These are phyloP conservation scores for Xerocomellus dryophilus DNA, from an alignment of 768 basidiomycete genomes.

Conservation along the genomic window DNA sequence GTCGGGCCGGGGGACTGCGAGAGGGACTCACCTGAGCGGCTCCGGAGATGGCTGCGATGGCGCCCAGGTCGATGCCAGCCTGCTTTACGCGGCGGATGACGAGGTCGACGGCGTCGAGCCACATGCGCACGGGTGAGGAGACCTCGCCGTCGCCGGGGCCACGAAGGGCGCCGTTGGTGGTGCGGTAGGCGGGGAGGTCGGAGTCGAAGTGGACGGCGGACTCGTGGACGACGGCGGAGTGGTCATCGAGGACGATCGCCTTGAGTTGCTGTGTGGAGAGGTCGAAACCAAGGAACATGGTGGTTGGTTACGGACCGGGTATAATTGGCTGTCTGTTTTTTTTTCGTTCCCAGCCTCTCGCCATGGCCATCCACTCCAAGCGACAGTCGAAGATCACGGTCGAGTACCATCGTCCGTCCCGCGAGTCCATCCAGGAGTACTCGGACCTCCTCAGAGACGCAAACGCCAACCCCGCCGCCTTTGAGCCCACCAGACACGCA, in stretches of 20 bases:
- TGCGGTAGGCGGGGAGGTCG: not conserved
- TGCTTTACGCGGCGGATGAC: not conserved
- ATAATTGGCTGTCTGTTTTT: no score
- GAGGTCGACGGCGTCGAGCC: slow-evolving; percentile 11
- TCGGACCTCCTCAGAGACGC: slow-evolving; percentile 66
- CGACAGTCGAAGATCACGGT: slow-evolving; percentile 59
- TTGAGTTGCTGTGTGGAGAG: slow-evolving; percentile 9
- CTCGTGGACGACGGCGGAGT: not conserved
- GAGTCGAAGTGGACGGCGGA: not conserved
- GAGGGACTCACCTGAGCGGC: slow-evolving; percentile 5
- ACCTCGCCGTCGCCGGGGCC: not conserved
- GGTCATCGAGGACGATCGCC: not conserved
- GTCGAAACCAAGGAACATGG: slow-evolving; percentile 1
- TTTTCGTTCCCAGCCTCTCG: no score
- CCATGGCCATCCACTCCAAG: slow-evolving; percentile 36
- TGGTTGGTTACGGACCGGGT: not conserved
- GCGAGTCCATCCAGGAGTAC: slow-evolving; percentile 77
- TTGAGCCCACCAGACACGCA: slow-evolving; percentile 42
- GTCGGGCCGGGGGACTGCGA: not conserved
- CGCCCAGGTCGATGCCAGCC: not conserved
- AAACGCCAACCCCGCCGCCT: slow-evolving; percentile 21
- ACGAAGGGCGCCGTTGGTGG: not conserved
- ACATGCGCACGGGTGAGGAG: slow-evolving; percentile 5
- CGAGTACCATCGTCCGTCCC: slow-evolving; percentile 72
- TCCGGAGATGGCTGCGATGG: not conserved